These are phyloP conservation scores for Francoa sonchifolia DNA, from an alignment of 441 rosid species.

Conservation along the genomic window DNA sequence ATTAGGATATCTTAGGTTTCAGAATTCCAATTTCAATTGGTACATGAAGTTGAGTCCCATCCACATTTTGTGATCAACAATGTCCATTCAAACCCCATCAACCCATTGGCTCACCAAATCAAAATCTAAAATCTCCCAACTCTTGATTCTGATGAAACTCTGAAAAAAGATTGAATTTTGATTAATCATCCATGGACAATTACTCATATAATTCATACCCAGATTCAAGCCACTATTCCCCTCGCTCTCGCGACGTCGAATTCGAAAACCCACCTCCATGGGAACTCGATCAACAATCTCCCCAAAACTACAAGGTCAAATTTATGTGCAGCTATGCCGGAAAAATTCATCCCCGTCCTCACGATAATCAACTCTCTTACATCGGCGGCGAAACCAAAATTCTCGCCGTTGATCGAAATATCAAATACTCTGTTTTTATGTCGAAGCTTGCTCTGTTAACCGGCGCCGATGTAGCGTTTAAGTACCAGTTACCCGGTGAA, in stretches of 20 bases:
- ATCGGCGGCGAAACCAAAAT: slow-evolving; percentile 83
- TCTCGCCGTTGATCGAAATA: slow-evolving; percentile 57
- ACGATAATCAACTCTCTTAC: slow-evolving; percentile 77
- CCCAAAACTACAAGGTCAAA: slow-evolving; percentile 46
- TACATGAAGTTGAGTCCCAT: too few species aligned
- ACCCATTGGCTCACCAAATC: too few species aligned
- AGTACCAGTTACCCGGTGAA: slow-evolving; percentile 94
- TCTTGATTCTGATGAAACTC: too few species aligned
- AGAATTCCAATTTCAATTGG: too few species aligned
- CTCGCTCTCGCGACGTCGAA: slow-evolving; percentile 79
- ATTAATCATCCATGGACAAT: slow-evolving; percentile 42
- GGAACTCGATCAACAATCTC: slow-evolving; percentile 47
- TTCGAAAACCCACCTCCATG: slow-evolving; percentile 70
- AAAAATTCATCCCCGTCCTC: slow-evolving; percentile 83
- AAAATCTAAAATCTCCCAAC: too few species aligned
- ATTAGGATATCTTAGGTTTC: too few species aligned
- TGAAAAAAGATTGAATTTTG: too few species aligned
- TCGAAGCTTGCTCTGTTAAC: slow-evolving; percentile 43
- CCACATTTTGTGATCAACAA: too few species aligned
- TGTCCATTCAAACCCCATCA: too few species aligned
- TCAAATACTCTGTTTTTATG: slow-evolving; percentile 40
- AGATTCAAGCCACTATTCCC: slow-evolving; percentile 76
- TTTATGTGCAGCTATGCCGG: slow-evolving; percentile 90
- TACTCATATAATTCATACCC: slow-evolving; percentile 54
- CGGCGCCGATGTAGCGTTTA: slow-evolving; percentile 42